Evolutionary conservation across 306 rosid genomes (phyloP).

Genomic region (Crataegus laevigata): DNA sequence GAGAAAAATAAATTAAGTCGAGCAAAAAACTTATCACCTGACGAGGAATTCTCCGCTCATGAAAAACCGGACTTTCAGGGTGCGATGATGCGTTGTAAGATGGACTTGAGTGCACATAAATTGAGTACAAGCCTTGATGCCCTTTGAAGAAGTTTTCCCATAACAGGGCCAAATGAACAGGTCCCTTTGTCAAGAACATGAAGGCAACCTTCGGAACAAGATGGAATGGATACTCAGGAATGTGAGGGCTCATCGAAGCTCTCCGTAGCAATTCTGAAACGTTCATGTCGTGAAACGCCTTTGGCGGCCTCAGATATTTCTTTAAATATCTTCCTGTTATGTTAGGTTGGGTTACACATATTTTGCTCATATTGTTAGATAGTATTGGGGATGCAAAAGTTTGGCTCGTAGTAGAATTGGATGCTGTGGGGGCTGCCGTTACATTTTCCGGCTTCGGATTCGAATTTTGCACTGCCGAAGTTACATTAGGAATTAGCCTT

Average conservation of each 20-base stretch:
- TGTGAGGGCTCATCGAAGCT: slow-evolving; percentile 55
- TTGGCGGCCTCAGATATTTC: slow-evolving; percentile 31
- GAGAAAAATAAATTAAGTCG: no score
- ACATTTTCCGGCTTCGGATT: no score
- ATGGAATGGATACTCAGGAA: slow-evolving; percentile 41
- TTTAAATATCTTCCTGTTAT: no score
- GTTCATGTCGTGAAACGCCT: slow-evolving; percentile 46
- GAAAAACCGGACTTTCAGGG: slow-evolving; percentile 46
- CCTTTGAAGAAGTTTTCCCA: slow-evolving; percentile 83
- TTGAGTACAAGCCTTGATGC: slow-evolving; percentile 53
- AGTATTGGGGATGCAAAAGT: no score
- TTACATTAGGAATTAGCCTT: not conserved
- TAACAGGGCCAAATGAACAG: slow-evolving; percentile 49
- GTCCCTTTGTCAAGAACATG: slow-evolving; percentile 74
- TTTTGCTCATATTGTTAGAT: no score
- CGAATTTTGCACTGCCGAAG: not conserved
- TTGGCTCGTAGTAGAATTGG: no score
- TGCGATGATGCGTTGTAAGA: slow-evolving; percentile 41
- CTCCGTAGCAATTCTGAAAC: slow-evolving; percentile 71
- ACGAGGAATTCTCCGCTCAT: slow-evolving; percentile 64
- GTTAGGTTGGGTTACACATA: no score
- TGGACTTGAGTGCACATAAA: slow-evolving; percentile 72
- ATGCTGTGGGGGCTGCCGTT: no score
- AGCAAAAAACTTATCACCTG: slow-evolving; percentile 29
- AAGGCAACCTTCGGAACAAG: slow-evolving; percentile 70